Evolutionary conservation across 805 yeast genomes (phyloP).

Genomic region (Yarrowia sp.): DNA sequence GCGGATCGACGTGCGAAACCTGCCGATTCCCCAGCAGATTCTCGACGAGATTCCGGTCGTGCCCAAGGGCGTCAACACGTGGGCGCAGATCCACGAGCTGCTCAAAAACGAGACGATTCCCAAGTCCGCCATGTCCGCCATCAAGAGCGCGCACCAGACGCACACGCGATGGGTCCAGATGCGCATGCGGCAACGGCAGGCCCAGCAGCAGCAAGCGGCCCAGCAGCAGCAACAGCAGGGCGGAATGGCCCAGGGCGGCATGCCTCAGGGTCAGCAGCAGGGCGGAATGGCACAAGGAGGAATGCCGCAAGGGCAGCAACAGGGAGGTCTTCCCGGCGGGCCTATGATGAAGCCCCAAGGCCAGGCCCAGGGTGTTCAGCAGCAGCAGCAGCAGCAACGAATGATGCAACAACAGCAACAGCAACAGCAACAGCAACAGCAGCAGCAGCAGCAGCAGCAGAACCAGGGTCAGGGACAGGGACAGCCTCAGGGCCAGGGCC

Average conservation of each 20-base stretch:
- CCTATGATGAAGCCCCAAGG: conserved; percentile 20
- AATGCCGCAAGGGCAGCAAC: background rate
- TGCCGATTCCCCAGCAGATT: conserved; percentile 75
- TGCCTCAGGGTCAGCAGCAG: background rate
- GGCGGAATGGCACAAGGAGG: conserved; percentile 5
- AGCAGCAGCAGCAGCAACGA: conserved; percentile 5
- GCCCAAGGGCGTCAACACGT: conserved; percentile 79
- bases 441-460: conserved; percentile 19
- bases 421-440: conserved; percentile 4
- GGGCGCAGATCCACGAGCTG: conserved; percentile 78
- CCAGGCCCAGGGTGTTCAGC: background rate
- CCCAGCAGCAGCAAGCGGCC: conserved; percentile 44
- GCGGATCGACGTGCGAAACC: conserved; percentile 56
- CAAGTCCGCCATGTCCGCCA: conserved; percentile 61
- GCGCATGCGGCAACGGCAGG: conserved; percentile 41
- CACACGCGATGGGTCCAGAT: conserved; percentile 46
- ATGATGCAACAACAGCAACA: conserved; percentile 7
- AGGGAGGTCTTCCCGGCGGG: background rate
- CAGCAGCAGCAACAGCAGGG: conserved; percentile 38
- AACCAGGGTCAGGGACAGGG: background rate
- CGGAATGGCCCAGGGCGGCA: background rate
- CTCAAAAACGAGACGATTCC: conserved; percentile 65
- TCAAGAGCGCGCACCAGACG: conserved; percentile 67
- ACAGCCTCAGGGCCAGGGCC: background rate
- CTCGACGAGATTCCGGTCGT: conserved; percentile 72